Conservation (phyloP, 2,329 filamentous ascomycete genomes). For the Arachnomyces sp. region DNA sequence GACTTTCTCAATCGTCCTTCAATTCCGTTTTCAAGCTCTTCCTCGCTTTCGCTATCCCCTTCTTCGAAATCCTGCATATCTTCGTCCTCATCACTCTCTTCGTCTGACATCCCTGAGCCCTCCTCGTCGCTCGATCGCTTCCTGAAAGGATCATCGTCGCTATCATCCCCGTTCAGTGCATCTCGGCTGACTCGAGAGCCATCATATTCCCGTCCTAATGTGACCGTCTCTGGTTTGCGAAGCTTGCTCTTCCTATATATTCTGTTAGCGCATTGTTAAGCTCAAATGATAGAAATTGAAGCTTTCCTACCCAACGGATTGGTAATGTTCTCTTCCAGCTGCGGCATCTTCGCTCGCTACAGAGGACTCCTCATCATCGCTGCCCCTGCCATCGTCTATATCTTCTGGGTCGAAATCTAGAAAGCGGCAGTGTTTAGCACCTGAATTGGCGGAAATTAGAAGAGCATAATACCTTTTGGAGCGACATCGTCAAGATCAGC, state of each 20-base stretch:
- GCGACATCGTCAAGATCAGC: slow-evolving; percentile 55
- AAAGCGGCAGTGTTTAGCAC: neutral
- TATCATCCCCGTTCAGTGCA: slow-evolving; percentile 51
- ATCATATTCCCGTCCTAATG: slow-evolving; percentile 70
- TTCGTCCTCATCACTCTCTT: slow-evolving; percentile 19
- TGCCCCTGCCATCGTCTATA: slow-evolving; percentile 48
- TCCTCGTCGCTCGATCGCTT: slow-evolving; percentile 30
- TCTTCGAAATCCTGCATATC: slow-evolving; percentile 17
- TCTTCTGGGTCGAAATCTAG: slow-evolving; percentile 76
- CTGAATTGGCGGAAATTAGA: slow-evolving; percentile 4
- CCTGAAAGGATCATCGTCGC: slow-evolving; percentile 40
- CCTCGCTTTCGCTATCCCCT: slow-evolving; percentile 9
- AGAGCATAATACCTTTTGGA: slow-evolving; percentile 46
- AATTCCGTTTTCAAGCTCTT: slow-evolving; percentile 14
- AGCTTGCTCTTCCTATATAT: slow-evolving; percentile 65
- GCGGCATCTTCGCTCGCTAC: slow-evolving; percentile 39
- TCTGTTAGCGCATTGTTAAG: neutral
- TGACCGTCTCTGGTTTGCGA: slow-evolving; percentile 59
- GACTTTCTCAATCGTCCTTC: slow-evolving; percentile 16
- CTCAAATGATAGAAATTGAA: no score
- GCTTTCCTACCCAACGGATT: slow-evolving; percentile 59
- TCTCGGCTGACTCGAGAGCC: slow-evolving; percentile 67
- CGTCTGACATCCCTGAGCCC: slow-evolving; percentile 22
- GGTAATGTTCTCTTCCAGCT: slow-evolving; percentile 77
- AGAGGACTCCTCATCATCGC: slow-evolving; percentile 45